Conservation (phyloP, 192 early-diverging fungal species). For the Funneliformis mosseae region DNA sequence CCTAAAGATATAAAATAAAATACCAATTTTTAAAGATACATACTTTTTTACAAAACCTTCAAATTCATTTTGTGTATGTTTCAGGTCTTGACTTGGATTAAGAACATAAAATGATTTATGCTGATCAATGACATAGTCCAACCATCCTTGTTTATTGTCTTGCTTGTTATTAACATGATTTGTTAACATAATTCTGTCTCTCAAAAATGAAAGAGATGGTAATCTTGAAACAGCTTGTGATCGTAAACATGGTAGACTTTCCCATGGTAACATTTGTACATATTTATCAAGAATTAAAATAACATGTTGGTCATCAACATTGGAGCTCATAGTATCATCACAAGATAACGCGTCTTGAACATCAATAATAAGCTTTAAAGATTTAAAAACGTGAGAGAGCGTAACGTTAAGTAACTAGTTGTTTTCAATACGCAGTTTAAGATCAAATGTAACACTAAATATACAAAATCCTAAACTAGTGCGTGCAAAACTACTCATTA, state of each 20-base stretch:
- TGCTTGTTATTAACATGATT: constrained; percentile 20
- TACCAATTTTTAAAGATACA: background rate
- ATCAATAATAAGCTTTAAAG: constrained; percentile 33
- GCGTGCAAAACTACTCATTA: constrained; percentile 14
- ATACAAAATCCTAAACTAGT: background rate
- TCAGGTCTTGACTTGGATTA: constrained; percentile 89
- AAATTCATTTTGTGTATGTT: constrained; percentile 80
- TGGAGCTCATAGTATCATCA: constrained; percentile 23
- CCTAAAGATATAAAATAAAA: background rate
- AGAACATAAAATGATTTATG: constrained; percentile 77
- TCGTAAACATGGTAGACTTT: constrained; percentile 77
- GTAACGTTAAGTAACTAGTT: too few species aligned
- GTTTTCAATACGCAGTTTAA: too few species aligned
- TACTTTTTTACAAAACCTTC: constrained; percentile 52
- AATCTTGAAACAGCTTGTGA: constrained; percentile 75
- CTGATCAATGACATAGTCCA: constrained; percentile 48
- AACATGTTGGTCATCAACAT: constrained; percentile 56
- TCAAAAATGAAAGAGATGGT: constrained; percentile 74
- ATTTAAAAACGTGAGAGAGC: too few species aligned
- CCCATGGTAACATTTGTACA: constrained; percentile 86
- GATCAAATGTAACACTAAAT: too few species aligned
- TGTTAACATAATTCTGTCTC: constrained; percentile 59
- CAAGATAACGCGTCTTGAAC: constrained; percentile 34
- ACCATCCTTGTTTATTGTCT: constrained; percentile 27
- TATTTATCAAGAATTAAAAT: constrained; percentile 88